A percentile compares a stretch with the other conserved stretches of the same genome.
phyloP scores from a whole-genome alignment of 768 basidiomycete genomes.

The Trametes gibbosa region DNA sequence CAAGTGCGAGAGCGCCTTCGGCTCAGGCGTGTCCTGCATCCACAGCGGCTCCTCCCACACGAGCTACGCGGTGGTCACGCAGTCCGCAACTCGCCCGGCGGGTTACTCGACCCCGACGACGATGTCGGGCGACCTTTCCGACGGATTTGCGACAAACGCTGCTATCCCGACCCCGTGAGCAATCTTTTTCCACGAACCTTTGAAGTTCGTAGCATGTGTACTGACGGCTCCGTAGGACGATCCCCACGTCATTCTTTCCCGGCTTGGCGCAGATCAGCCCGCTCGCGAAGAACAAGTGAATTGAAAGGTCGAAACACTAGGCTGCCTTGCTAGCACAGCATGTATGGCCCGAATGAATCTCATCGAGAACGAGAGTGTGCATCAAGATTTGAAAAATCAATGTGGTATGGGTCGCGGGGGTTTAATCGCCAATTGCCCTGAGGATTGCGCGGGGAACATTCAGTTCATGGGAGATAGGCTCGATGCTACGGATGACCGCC shows the following conservation, averaged over 20 bases:
- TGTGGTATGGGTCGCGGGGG: no score
- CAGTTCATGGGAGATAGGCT: no score
- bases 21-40: constrained; percentile 26
- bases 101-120: constrained; percentile 30
- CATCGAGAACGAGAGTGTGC: no score
- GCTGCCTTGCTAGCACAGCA: no score
- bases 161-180: constrained; percentile 29
- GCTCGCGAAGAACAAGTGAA: constrained; percentile 22
- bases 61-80: constrained; percentile 24
- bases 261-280: constrained; percentile 27
- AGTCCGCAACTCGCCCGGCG: constrained; percentile 24
- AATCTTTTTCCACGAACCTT: no score
- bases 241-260: constrained; percentile 27
- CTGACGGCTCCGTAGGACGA: constrained; percentile 18
- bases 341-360: no score
- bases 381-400: no score
- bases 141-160: constrained; percentile 25
- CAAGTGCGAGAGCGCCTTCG: constrained; percentile 32
- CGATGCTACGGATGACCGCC: no score
- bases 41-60: constrained; percentile 22
- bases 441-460: no score
- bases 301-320: no score
- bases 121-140: constrained; percentile 24
- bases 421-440: no score
- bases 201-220: not conserved